A percentile compares a stretch with the other conserved stretches of the same genome.
Conservation (phyloP, 2,329 filamentous ascomycete species). For the Pseudogymnoascus destructans region DNA sequence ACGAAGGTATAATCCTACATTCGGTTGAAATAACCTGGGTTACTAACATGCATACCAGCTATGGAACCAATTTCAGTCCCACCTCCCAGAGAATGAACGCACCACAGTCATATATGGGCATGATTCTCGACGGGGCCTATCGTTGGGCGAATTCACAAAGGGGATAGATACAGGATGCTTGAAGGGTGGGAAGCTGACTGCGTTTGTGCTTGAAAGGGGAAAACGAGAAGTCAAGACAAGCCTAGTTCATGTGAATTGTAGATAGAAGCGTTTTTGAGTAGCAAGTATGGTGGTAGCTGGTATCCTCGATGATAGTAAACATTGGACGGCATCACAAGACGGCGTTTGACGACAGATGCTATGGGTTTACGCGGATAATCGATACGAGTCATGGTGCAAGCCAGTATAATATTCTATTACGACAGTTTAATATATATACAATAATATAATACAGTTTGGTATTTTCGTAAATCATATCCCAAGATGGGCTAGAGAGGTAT, state of each 20-base stretch:
- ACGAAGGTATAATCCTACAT: constrained; percentile 20
- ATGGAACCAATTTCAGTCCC: constrained; percentile 41
- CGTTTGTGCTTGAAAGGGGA: constrained; percentile 55
- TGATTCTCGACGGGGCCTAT: constrained; percentile 60
- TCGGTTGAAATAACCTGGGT: background rate
- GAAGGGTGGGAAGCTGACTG: constrained; percentile 61
- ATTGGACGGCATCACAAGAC: background rate
- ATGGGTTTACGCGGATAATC: background rate
- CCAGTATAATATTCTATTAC: background rate
- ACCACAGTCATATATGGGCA: constrained; percentile 78
- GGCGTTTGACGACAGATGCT: background rate
- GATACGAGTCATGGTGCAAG: background rate
- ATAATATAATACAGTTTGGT: constrained; percentile 3
- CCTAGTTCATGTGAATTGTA: constrained; percentile 23
- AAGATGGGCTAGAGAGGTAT: background rate
- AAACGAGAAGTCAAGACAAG: constrained; percentile 26
- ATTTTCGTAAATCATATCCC: constrained; percentile 3
- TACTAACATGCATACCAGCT: constrained; percentile 27
- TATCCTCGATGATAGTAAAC: background rate
- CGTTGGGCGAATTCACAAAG: constrained; percentile 56
- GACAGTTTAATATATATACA: background rate
- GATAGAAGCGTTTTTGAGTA: background rate
- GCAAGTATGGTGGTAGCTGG: background rate
- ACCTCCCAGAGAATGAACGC: constrained; percentile 27
- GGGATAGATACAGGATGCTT: constrained; percentile 80